Base-by-base conservation (phyloP, 441 rosid genomes). In the Omphalea diandra region DNA sequence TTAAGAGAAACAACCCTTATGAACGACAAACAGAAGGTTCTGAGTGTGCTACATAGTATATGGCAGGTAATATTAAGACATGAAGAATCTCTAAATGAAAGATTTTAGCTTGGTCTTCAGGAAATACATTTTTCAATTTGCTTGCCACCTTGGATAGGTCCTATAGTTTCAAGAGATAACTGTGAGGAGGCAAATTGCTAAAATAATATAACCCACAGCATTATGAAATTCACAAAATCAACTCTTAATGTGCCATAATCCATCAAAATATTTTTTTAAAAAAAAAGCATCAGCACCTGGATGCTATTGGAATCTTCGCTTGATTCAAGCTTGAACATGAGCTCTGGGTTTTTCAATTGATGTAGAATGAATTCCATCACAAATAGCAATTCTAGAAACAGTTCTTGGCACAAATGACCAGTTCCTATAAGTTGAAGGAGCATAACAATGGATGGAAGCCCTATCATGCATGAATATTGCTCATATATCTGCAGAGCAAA, bases 371-470 rank as follows among this genome's bases (percentile, higher is more conserved):
- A 86, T 74, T 87, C 87, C 80, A 88, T 70, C 49, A 83, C 88
- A 61, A 88, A 73, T 57, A 86, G 85, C 81, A 85, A 77, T 76
- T 86, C 85, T 40, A 83, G 31, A 71, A 75, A 70, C 50, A 76
- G 65, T 55, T 84, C 85, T 77, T 73, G 80, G 58, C 79, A 68
- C 55, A 77, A 73, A 76, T 76, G 69, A 65, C 73, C 83, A 64
- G 65, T 62, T 72, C 78, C 81, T 65, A 87, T 80, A 65, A 69
- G 77, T 80, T 75, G 83, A 75, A 96, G 88, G 77, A 89, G 74
- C 68, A 49, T 75, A 76, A 87, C 89, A 58, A 90, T 76, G 63
- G 98, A 88, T 20, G 95, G 90, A 79, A 96, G 98, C 99, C 99
- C 93, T 77, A 84, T 84, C 71, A 73, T 70, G 81, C 93, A 88